Evolutionary conservation across 2,329 filamentous ascomycete species (phyloP), one percentile per base, ranked within the genome.

Genomic region (Ceratocystis lukuohia): DNA sequence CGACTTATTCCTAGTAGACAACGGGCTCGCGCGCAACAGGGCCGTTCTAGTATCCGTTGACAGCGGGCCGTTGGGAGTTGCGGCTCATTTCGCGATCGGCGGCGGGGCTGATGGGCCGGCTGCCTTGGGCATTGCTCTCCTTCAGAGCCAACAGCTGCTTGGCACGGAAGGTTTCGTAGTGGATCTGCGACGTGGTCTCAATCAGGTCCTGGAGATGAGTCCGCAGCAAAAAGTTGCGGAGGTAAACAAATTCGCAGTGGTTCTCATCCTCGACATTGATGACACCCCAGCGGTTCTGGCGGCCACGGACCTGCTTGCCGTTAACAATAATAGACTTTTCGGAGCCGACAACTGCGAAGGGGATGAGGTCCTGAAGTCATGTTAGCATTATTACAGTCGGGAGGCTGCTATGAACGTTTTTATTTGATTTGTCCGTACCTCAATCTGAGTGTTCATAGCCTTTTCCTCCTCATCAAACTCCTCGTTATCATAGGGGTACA

Each of bases 401-500:
- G n/a, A 4, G 48, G n/a, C 63, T 44, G n/a, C 37, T 10, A 5
- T 37, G 12, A 56, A n/a, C 20, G 10, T 10, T 15, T 8, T 41
- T 17, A 28, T 45, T n/a, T 7, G 22, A 45, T 22, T 25, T 28
- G 30, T 28, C 17, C 79, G 69, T 79, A 95, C 92, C 89, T 97
- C 97, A 80, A 99, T 99, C 76, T 96, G 89, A 68, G 85, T 86
- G 80, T 97, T 97, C 79, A 96, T 82, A 69, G 87, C 87, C 73
- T 91, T 88, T 81, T 99, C 94, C 82, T 99, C 94, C 70, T 94
- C 89, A 75, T 99, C 94, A 72, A 97, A 88, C 82, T 99, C 94
- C 73, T 99, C 94, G 76, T 96, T 97, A 78, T 99, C 94, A 77
- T 99, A 99, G 69, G 94, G 94, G 83, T 96, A 99, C 94, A 99